Percentiles rank a stretch among this genome's conserved stretches.
phyloP scores from a whole-genome alignment of 2,329 filamentous ascomycete species.

The Ophiostoma piceae region DNA sequence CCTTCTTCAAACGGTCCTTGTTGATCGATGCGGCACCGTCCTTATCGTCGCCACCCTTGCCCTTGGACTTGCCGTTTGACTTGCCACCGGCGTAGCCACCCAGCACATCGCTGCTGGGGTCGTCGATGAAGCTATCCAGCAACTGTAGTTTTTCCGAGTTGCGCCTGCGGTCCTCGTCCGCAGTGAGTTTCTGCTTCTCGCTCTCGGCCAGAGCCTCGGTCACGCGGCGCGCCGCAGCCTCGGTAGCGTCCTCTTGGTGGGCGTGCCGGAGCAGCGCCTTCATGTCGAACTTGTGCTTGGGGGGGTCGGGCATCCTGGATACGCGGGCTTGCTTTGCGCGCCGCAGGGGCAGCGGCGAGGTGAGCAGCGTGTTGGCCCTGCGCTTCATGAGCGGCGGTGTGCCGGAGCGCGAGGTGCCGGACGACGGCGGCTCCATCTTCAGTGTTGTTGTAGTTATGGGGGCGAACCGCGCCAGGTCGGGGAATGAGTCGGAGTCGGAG shows the following conservation, averaged over 20 bases:
- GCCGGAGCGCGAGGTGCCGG: neutral
- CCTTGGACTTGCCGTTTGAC: constrained; percentile 30
- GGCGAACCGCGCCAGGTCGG: constrained; percentile 12
- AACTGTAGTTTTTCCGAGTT: constrained; percentile 29
- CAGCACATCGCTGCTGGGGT: neutral
- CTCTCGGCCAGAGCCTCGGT: constrained; percentile 35
- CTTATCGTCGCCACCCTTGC: neutral
- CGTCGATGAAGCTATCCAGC: constrained; percentile 31
- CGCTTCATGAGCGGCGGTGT: constrained; percentile 23
- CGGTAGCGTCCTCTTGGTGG: constrained; percentile 53
- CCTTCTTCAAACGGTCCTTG: constrained; percentile 41
- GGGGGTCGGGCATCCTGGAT: constrained; percentile 30
- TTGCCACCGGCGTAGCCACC: constrained; percentile 1
- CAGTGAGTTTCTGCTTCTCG: constrained; percentile 21
- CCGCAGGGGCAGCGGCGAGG: constrained; percentile 44
- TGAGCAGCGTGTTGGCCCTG: constrained; percentile 22
- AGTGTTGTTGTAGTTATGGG: neutral
- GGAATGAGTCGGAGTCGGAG: constrained; percentile 19
- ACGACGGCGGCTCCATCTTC: neutral
- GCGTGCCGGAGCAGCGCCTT: constrained; percentile 57
- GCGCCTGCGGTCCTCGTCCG: constrained; percentile 14
- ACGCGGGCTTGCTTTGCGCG: constrained; percentile 24
- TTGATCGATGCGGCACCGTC: constrained; percentile 21
- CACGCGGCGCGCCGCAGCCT: constrained; percentile 48
- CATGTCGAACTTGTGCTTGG: constrained; percentile 60